phyloP scores from a whole-genome alignment of 768 basidiomycete species.

The Russula earlei region DNA sequence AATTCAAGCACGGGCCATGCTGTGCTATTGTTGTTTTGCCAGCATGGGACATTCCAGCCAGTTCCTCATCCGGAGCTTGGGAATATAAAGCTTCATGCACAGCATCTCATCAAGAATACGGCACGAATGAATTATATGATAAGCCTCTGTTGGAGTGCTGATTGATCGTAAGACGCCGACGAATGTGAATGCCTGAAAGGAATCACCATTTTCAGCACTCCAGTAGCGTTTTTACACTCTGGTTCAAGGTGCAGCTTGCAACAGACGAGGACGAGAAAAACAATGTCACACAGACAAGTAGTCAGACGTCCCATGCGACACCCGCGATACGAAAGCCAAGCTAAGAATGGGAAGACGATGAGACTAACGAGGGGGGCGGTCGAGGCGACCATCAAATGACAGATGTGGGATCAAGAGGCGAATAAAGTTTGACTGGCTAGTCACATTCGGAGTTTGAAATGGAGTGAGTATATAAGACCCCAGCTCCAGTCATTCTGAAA shows the following conservation, averaged over 20 bases:
- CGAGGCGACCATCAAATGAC: constrained; percentile 8
- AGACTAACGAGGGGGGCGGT: background rate
- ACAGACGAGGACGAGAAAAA: background rate
- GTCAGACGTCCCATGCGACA: background rate
- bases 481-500: background rate
- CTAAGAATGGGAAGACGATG: background rate
- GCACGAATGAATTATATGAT: background rate
- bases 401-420: constrained; percentile 18
- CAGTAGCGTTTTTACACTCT: too few relatives aligned
- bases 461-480: constrained; percentile 11
- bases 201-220: background rate
- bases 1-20: background rate
- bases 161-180: background rate
- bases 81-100: background rate
- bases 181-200: background rate
- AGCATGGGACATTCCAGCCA: background rate
- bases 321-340: background rate
- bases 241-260: too few relatives aligned
- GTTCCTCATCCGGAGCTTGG: background rate
- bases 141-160: background rate
- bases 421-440: constrained; percentile 17
- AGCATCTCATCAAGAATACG: background rate
- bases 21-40: background rate
- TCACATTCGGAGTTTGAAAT: constrained; percentile 16
- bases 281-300: background rate